Percentiles rank a stretch among this genome's conserved stretches.
These are phyloP conservation scores for Didymosphaeria variabile DNA, from an alignment of 2,329 filamentous ascomycete species.

Conservation along the genomic window DNA sequence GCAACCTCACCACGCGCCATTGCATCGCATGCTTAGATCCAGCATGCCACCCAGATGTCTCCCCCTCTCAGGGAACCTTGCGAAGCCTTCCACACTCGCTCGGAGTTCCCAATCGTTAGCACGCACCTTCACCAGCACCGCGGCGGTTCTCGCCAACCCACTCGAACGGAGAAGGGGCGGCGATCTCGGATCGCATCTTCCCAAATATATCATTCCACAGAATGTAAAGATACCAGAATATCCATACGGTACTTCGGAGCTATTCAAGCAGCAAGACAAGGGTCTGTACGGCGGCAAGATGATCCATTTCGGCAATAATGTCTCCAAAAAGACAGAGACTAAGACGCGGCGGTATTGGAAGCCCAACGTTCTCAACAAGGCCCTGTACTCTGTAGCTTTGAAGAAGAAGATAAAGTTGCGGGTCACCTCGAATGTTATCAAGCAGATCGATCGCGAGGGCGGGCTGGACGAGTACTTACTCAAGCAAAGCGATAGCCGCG, in stretches of 20 bases:
- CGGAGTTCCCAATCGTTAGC: slow-evolving; percentile 26
- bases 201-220: slow-evolving; percentile 44
- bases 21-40: slow-evolving; percentile 14
- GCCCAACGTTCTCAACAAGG: slow-evolving; percentile 75
- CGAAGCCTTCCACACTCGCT: slow-evolving; percentile 19
- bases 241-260: slow-evolving; percentile 73
- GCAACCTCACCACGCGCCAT: slow-evolving; percentile 31
- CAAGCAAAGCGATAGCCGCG: slow-evolving; percentile 76
- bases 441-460: slow-evolving; percentile 79
- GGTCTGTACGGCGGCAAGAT: slow-evolving; percentile 75
- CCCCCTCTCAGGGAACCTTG: slow-evolving; percentile 38
- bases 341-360: slow-evolving; percentile 79
- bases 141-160: slow-evolving; percentile 33
- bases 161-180: slow-evolving; percentile 40
- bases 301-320: slow-evolving; percentile 82
- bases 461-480: slow-evolving; percentile 92
- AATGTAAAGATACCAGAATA: slow-evolving; percentile 61
- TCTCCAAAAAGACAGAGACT: slow-evolving; percentile 71
- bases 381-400: slow-evolving; percentile 71
- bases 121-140: slow-evolving; percentile 42
- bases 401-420: slow-evolving; percentile 71
- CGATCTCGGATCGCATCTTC: slow-evolving; percentile 47
- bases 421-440: slow-evolving; percentile 72
- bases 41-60: slow-evolving; percentile 43
- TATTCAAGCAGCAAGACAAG: slow-evolving; percentile 83